Conservation (phyloP, 208 protist species). For the Leishmania aethiopica region DNA sequence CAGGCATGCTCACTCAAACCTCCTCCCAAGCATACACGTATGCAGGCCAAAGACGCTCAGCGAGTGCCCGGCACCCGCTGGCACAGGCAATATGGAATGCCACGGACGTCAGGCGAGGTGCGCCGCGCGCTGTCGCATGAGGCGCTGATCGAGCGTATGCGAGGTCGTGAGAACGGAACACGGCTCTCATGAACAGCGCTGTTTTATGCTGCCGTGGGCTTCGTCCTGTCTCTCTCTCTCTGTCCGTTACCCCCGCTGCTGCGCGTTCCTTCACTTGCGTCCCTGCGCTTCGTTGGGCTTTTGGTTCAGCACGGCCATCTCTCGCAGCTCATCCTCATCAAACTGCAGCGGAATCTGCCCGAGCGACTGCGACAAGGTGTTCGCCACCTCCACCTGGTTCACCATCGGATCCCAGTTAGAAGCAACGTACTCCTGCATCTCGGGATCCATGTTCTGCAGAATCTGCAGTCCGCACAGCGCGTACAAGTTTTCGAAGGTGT, state of each 20-base stretch:
- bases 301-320: constrained; percentile 34
- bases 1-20: neutral
- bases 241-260: neutral
- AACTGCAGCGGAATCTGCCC: constrained; percentile 55
- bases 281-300: neutral
- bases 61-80: neutral
- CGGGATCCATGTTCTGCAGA: constrained; percentile 46
- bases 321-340: constrained; percentile 41
- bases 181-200: neutral
- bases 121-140: neutral
- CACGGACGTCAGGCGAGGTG: neutral
- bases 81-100: neutral
- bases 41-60: neutral
- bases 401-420: constrained; percentile 31
- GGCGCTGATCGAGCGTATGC: neutral
- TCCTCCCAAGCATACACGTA: neutral
- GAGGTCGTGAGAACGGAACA: neutral
- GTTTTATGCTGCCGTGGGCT: neutral
- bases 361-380: constrained; percentile 40
- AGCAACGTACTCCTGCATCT: constrained; percentile 40
- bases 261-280: neutral
- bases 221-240: neutral
- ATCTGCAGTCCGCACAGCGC: constrained; percentile 72
- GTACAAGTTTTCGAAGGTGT: constrained; percentile 79
- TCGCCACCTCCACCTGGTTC: constrained; percentile 28